Evolutionary conservation across 1,284 basidiomycete species (phyloP).

Genomic region (Irpex sp.): DNA sequence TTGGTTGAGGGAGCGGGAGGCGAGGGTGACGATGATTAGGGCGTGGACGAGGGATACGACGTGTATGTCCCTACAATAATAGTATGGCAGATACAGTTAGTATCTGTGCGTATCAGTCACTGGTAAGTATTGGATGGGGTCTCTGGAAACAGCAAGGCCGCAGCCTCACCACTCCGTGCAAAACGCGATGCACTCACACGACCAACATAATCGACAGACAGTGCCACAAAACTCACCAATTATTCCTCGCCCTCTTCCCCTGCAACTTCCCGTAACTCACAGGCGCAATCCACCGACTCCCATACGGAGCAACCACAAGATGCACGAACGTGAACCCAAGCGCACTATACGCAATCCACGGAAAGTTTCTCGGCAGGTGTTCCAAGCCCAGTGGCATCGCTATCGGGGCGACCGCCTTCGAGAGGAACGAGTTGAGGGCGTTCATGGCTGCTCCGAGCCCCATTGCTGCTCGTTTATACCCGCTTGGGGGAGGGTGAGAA

Average conservation of each 20-base stretch:
- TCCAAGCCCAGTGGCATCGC: slow-evolving; percentile 24
- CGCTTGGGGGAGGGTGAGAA: neutral
- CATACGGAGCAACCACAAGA: slow-evolving; percentile 44
- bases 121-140: neutral
- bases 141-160: no score
- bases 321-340: slow-evolving; percentile 62
- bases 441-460: slow-evolving; percentile 3
- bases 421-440: slow-evolving; percentile 17
- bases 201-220: neutral
- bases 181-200: neutral
- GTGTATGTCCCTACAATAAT: slow-evolving; percentile 36
- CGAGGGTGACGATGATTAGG: slow-evolving; percentile 46
- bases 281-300: slow-evolving; percentile 38
- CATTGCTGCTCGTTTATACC: neutral
- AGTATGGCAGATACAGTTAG: neutral
- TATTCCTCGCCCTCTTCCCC: slow-evolving; percentile 41
- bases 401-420: slow-evolving; percentile 20
- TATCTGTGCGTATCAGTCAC: neutral
- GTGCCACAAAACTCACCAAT: slow-evolving; percentile 40
- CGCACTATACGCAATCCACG: slow-evolving; percentile 64
- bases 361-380: slow-evolving; percentile 55
- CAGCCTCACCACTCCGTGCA: no score
- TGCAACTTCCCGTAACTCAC: slow-evolving; percentile 37
- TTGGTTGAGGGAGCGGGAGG: slow-evolving; percentile 38
- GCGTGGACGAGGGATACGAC: slow-evolving; percentile 56